phyloP scores from a whole-genome alignment of 495 filamentous ascomycete species.

The Lophiotrema nucula region DNA sequence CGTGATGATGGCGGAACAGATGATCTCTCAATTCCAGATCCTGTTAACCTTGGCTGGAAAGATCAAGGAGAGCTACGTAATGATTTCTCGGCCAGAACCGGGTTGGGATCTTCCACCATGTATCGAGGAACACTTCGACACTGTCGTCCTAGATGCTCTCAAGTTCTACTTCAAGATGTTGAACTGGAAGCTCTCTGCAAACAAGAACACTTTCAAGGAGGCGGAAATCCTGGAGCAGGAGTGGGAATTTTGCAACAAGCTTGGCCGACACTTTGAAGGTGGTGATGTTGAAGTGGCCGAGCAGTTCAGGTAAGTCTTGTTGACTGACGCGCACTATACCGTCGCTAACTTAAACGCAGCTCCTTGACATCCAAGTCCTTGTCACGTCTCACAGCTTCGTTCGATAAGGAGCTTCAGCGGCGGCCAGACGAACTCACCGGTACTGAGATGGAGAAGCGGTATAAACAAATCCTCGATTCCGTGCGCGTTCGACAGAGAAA shows the following conservation, averaged over 20 bases:
- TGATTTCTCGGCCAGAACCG: slow-evolving; percentile 79
- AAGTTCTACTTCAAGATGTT: slow-evolving; percentile 97
- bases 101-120: slow-evolving; percentile 95
- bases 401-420: slow-evolving; percentile 84
- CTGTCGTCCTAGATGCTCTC: slow-evolving; percentile 90
- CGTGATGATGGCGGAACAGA: slow-evolving; percentile 88
- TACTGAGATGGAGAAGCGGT: slow-evolving; percentile 90
- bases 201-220: slow-evolving; percentile 99
- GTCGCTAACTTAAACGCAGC: too few relatives aligned
- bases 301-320: slow-evolving; percentile 74
- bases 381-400: slow-evolving; percentile 80
- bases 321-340: too few relatives aligned
- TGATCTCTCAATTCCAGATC: slow-evolving; percentile 95
- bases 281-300: slow-evolving; percentile 98
- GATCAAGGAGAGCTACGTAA: slow-evolving; percentile 85
- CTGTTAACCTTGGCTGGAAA: slow-evolving; percentile 84
- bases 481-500: slow-evolving; percentile 93
- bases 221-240: slow-evolving; percentile 96
- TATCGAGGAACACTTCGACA: slow-evolving; percentile 94
- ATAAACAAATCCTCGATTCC: slow-evolving; percentile 91
- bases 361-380: slow-evolving; percentile 88
- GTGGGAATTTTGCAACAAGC: slow-evolving; percentile 92
- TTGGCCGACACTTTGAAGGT: slow-evolving; percentile 81
- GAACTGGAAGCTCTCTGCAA: slow-evolving; percentile 94
- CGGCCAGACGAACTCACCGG: slow-evolving; percentile 73